Evolutionary conservation across 1,139 yeast species (phyloP).

Genomic region (Saccharomyces uvarum): DNA sequence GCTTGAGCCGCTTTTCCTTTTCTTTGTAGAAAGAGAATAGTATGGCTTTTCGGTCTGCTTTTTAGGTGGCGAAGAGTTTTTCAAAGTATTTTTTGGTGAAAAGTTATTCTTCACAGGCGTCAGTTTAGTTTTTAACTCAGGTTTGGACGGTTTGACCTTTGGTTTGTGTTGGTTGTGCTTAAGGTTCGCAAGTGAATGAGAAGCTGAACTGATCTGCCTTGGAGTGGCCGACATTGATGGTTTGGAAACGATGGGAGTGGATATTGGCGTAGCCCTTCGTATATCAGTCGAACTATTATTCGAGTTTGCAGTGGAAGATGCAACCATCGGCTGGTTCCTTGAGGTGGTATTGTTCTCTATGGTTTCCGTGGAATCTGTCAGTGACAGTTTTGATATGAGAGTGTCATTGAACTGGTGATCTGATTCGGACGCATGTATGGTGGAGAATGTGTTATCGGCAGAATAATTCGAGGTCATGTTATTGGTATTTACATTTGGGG

Average conservation of each 20-base stretch:
- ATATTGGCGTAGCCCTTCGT: slow-evolving; percentile 33
- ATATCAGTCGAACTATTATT: background rate
- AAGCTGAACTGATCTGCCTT: slow-evolving; percentile 18
- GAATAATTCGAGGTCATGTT: slow-evolving; percentile 3
- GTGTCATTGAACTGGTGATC: slow-evolving; percentile 1
- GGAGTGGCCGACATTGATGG: slow-evolving; percentile 52
- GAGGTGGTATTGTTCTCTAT: background rate
- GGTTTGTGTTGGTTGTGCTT: background rate
- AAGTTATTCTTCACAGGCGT: background rate
- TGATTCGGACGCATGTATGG: slow-evolving; percentile 3
- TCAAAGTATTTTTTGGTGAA: background rate
- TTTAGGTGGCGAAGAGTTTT: slow-evolving; percentile 9
- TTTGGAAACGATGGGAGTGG: slow-evolving; percentile 50
- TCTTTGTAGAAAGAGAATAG: slow-evolving; percentile 6
- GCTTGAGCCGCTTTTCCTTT: slow-evolving; percentile 31
- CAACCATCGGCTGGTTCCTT: background rate
- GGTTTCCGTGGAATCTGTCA: background rate
- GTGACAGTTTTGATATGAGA: background rate
- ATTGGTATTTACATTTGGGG: slow-evolving; percentile 4
- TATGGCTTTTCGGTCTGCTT: slow-evolving; percentile 5
- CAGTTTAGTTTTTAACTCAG: background rate
- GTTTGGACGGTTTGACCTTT: background rate
- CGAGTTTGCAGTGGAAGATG: background rate
- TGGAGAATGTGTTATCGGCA: slow-evolving; percentile 6
- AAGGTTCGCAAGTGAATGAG: background rate